Base-by-base conservation (phyloP, 441 rosid species). In the Theobroma grandiflorum region DNA sequence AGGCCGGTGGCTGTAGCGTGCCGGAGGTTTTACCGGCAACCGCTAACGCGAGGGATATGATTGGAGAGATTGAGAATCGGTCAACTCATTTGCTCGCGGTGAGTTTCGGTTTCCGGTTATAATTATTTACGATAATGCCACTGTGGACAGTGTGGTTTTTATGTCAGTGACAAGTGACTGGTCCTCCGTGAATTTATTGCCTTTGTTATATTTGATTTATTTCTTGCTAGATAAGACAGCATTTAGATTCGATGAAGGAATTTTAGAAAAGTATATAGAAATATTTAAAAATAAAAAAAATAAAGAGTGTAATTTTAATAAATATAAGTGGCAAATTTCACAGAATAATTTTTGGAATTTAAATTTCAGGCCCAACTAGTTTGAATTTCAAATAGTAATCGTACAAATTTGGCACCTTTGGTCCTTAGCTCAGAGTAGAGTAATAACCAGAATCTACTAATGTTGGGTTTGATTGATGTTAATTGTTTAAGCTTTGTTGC, bases 61-160 rank as follows among this genome's bases (percentile, higher is more conserved):
- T 96, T 76, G 99, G 99, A 47, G 99, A 96, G 89, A 96, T 96
- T 53, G 99, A 96, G 92, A 96, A 95, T 86, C 92, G 99, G 80
- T 96, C 99, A 78, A 80, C 95, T 61, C 84, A 96, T 84, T 84
- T 95, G 79, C 90, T 90, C n/a, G 97, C 98, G 86, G 99, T 96
- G 82, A 81, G 94, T 84, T 70, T 78, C 76, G 62, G 75, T 75
- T 49, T 45, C 79, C 14, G 16, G 20, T 78, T 50, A 3, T 62
- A 57, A n/a, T 38, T 84, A 82, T 79, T 88, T 78, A 84, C 88
- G 67, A 55, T 66, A 78, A 61, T 83, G 89, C 88, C 92, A 86
- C 89, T 81, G 76, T 14, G 38, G 53, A 26, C 47, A 12, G n/a
- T 16, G n/a, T 50, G 16, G 49, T 20, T 15, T 58, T 42, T 16